A percentile compares a stretch with the other conserved stretches of the same genome.
These are phyloP conservation scores for Hymenotorrendiella dingleyae DNA, from an alignment of 2,329 filamentous ascomycete species.

Conservation along the genomic window DNA sequence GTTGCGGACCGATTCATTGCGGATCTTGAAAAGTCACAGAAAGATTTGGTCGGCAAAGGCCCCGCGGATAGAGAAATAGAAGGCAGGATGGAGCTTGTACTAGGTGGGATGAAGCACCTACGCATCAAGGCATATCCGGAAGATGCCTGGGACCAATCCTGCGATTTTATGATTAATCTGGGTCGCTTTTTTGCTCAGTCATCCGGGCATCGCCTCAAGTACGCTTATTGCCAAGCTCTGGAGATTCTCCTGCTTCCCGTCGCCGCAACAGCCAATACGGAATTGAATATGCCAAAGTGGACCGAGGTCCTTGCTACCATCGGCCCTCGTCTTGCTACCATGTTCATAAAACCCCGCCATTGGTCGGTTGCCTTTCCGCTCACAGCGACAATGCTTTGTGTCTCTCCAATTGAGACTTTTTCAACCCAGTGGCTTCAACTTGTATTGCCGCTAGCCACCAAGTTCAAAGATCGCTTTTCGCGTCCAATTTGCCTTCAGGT, in stretches of 20 bases:
- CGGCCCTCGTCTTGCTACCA: constrained; percentile 70
- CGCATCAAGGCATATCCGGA: constrained; percentile 68
- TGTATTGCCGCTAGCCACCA: constrained; percentile 69
- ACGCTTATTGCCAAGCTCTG: constrained; percentile 88
- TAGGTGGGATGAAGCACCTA: constrained; percentile 87
- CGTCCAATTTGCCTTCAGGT: constrained; percentile 80
- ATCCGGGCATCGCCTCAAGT: constrained; percentile 85
- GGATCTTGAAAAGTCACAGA: constrained; percentile 73
- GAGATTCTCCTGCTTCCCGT: constrained; percentile 82
- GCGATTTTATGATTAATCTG: constrained; percentile 78
- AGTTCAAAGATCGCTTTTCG: constrained; percentile 76
- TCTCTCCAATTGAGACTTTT: constrained; percentile 80
- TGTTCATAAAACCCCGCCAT: constrained; percentile 87
- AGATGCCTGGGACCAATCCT: constrained; percentile 77
- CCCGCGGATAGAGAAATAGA: constrained; percentile 64
- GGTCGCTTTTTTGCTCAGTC: constrained; percentile 77
- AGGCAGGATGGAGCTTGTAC: constrained; percentile 76
- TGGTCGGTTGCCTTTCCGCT: constrained; percentile 87
- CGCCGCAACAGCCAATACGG: constrained; percentile 70
- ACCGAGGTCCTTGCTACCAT: constrained; percentile 75
- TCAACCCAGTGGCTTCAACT: constrained; percentile 81
- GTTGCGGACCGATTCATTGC: constrained; percentile 77
- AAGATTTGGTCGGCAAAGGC: constrained; percentile 67
- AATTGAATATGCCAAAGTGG: constrained; percentile 81
- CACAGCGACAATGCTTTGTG: constrained; percentile 79